Percentiles rank a stretch among this genome's conserved stretches.
Evolutionary conservation across 495 filamentous ascomycete genomes (phyloP).

Genomic region (Viridothelium virens): DNA sequence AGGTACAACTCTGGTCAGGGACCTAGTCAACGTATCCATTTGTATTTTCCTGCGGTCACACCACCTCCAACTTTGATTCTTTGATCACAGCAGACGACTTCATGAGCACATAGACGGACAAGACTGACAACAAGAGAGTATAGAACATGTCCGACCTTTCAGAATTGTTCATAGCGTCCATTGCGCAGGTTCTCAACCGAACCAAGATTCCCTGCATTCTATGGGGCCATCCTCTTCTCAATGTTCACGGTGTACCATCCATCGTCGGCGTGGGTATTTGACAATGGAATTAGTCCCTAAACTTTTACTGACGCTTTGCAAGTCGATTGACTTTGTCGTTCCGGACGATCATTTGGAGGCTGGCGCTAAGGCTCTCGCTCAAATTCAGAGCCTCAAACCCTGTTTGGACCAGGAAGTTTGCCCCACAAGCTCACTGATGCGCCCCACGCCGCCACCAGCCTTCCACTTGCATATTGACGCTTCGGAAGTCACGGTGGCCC

Average conservation of each 20-base stretch:
- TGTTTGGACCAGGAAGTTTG: background rate
- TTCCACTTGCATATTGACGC: background rate
- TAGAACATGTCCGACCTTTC: background rate
- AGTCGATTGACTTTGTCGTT: background rate
- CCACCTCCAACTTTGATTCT: too few species aligned
- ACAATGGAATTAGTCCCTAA: background rate
- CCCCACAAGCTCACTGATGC: background rate
- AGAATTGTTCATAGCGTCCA: background rate
- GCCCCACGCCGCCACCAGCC: background rate
- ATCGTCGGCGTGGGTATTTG: background rate
- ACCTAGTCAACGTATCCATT: too few species aligned
- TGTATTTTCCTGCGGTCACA: too few species aligned
- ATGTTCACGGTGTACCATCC: background rate
- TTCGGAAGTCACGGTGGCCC: background rate
- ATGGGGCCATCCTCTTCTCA: background rate
- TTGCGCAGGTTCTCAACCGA: background rate
- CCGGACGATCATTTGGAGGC: background rate
- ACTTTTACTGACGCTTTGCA: background rate
- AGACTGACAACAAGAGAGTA: background rate
- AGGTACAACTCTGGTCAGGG: too few species aligned
- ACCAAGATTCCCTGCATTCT: background rate
- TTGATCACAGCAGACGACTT: too few species aligned
- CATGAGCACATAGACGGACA: too few species aligned
- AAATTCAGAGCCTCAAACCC: background rate
- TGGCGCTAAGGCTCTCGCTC: background rate